Conservation (phyloP, 2,329 filamentous ascomycete genomes). For the Chrysosporium keratinophilum region DNA sequence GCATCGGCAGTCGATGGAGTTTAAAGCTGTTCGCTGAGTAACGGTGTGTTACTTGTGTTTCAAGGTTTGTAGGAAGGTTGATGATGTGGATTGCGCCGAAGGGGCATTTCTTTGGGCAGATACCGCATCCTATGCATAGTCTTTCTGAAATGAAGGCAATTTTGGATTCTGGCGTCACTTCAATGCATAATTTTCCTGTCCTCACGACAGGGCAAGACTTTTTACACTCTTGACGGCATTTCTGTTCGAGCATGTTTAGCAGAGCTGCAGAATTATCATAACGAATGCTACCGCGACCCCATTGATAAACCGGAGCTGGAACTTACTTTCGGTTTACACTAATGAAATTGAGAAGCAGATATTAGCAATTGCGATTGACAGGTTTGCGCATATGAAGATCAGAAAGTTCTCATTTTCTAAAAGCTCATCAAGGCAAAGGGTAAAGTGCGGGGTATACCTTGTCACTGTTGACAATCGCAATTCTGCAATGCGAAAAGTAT, state of each 20-base stretch:
- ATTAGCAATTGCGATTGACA: not conserved
- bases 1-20: conserved; percentile 91
- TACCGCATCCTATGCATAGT: conserved; percentile 96
- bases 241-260: conserved; percentile 42
- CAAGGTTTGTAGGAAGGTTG: conserved; percentile 98
- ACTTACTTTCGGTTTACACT: conserved; percentile 80
- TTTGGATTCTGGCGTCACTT: conserved; percentile 77
- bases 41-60: conserved; percentile 93
- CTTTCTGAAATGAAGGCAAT: conserved; percentile 97
- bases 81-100: conserved; percentile 99
- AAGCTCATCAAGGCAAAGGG: conserved; percentile 30
- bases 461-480: conserved; percentile 97
- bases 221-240: conserved; percentile 99
- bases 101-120: conserved; percentile 98
- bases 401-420: not conserved
- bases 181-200: conserved; percentile 94
- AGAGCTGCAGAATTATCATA: not conserved
- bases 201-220: conserved; percentile 96
- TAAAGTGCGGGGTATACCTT: conserved; percentile 54
- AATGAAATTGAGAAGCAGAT: not conserved
- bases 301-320: not conserved
- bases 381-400: not conserved
- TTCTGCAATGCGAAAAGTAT: conserved; percentile 46
- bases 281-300: not conserved
- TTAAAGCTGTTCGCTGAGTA: conserved; percentile 99